A percentile compares a stretch with the other conserved stretches of the same genome.
Evolutionary conservation across 306 rosid genomes (phyloP).

Genomic region (Potentilla sterilis): DNA sequence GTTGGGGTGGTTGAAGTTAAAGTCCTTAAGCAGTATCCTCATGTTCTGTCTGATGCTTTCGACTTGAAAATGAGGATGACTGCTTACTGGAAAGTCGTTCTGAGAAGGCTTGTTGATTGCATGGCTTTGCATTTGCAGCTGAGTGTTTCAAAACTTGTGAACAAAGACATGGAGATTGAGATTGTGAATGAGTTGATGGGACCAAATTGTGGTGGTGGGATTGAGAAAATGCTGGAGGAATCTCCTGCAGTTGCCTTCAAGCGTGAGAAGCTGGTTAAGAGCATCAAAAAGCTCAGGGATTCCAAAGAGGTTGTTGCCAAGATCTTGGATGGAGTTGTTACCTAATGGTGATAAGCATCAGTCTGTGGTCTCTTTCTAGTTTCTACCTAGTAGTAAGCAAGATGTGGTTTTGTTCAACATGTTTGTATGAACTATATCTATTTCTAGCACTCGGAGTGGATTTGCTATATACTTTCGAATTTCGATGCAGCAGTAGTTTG

Average conservation of each 20-base stretch:
- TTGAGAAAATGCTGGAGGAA: slow-evolving; percentile 2
- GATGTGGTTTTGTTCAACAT: not conserved
- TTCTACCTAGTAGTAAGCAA: not conserved
- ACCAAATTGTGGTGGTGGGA: not conserved
- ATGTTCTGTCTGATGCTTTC: not conserved
- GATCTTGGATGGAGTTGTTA: not conserved
- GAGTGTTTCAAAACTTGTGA: not conserved
- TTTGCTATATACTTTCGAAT: not conserved
- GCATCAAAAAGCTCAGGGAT: not conserved
- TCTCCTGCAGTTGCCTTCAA: not conserved
- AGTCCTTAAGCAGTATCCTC: not conserved
- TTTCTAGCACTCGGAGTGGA: not conserved
- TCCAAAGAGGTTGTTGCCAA: slow-evolving; percentile 2
- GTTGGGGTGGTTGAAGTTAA: not conserved
- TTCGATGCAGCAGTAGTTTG: not conserved
- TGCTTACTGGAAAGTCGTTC: not conserved
- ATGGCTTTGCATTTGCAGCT: not conserved
- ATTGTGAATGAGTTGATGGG: not conserved
- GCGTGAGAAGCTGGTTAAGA: not conserved
- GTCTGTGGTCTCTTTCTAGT: not conserved
- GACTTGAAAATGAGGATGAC: not conserved
- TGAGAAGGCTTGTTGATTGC: not conserved
- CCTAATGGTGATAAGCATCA: not conserved
- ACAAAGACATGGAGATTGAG: not conserved
- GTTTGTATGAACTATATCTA: not conserved